A percentile compares a stretch with the other conserved stretches of the same genome.
These are phyloP conservation scores for Cytospora schulzeri DNA, from an alignment of 2,329 filamentous ascomycete genomes.

Conservation along the genomic window DNA sequence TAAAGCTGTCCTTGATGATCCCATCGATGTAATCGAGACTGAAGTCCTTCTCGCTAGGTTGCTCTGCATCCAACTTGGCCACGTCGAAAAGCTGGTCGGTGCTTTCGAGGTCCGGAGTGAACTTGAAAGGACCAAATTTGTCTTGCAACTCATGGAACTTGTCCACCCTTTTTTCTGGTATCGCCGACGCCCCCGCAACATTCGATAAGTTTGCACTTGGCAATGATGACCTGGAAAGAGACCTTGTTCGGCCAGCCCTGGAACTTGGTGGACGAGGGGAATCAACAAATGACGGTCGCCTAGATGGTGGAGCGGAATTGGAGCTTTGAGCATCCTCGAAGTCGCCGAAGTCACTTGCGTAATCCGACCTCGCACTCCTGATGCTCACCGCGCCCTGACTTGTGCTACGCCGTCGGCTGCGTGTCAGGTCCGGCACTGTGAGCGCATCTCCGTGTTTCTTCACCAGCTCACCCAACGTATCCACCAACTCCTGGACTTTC, in stretches of 20 bases:
- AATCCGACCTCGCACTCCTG: conserved; percentile 24
- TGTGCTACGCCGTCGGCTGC: conserved; percentile 19
- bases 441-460: conserved; percentile 27
- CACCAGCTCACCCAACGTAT: conserved; percentile 51
- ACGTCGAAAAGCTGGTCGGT: conserved; percentile 41
- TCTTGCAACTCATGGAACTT: conserved; percentile 31
- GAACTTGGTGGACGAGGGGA: conserved; percentile 20
- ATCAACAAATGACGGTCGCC: conserved; percentile 16
- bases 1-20: conserved; percentile 55
- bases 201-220: not conserved
- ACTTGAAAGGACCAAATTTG: conserved; percentile 35
- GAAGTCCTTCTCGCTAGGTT: conserved; percentile 24
- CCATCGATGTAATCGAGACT: conserved; percentile 45
- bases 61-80: conserved; percentile 35
- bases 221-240: conserved; percentile 13
- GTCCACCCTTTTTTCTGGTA: conserved; percentile 7
- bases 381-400: conserved; percentile 22
- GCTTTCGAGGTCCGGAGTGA: conserved; percentile 30
- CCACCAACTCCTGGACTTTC: conserved; percentile 54
- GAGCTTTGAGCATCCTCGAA: conserved; percentile 35
- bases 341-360: conserved; percentile 34
- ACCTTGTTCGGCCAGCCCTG: conserved; percentile 6
- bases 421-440: conserved; percentile 9
- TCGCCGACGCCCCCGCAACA: conserved; percentile 2
- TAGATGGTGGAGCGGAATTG: conserved; percentile 15